Conservation (phyloP, 345 rosid genomes). For the Salix brachista region DNA sequence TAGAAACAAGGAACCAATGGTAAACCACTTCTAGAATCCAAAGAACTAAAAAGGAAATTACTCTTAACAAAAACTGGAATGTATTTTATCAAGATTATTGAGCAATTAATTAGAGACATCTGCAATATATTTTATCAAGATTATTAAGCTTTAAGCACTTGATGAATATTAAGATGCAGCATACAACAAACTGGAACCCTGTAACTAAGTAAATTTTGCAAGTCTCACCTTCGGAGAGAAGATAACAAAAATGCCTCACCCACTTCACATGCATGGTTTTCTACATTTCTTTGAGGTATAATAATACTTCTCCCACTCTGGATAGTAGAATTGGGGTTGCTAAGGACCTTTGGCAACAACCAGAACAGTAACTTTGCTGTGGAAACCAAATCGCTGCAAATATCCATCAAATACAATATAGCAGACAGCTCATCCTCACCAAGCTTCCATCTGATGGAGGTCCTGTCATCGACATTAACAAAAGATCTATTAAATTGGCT, state of each 20-base stretch:
- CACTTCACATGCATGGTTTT: slow-evolving; percentile 63
- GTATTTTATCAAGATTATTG: neutral
- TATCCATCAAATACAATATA: slow-evolving; percentile 72
- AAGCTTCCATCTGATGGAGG: slow-evolving; percentile 66
- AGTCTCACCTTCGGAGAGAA: slow-evolving; percentile 68
- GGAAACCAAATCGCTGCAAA: slow-evolving; percentile 64
- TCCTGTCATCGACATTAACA: slow-evolving; percentile 58
- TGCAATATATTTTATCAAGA: neutral
- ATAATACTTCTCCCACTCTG: slow-evolving; percentile 69
- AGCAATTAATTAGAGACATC: neutral
- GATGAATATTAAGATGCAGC: neutral
- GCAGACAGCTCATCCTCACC: slow-evolving; percentile 84
- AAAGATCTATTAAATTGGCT: slow-evolving; percentile 57
- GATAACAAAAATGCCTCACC: slow-evolving; percentile 79
- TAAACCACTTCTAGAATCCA: neutral
- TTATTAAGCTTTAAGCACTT: neutral
- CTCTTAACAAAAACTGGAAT: neutral
- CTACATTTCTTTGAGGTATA: slow-evolving; percentile 56
- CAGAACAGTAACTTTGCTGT: slow-evolving; percentile 80
- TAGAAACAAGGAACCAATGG: no score
- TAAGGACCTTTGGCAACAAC: slow-evolving; percentile 74
- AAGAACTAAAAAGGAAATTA: neutral
- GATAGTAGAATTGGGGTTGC: slow-evolving; percentile 51
- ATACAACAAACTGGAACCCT: neutral
- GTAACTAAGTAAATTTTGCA: neutral